Evolutionary conservation across 2,329 filamentous ascomycete genomes (phyloP).

Genomic region (Alternaria novae-zelandiae): DNA sequence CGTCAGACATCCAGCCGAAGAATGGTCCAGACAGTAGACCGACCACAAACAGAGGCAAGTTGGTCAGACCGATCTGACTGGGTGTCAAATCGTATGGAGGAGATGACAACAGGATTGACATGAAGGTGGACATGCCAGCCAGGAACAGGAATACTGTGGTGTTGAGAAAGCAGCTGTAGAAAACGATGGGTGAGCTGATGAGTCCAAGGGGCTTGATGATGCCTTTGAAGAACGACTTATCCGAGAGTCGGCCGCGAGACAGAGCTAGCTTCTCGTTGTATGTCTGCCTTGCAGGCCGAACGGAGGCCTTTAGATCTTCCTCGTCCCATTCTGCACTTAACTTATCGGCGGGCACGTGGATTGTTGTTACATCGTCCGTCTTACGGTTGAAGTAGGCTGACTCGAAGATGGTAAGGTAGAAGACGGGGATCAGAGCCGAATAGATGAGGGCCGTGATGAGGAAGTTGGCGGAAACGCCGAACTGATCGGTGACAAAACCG

Average conservation of each 20-base stretch:
- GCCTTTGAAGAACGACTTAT: slow-evolving; percentile 19
- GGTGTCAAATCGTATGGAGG: slow-evolving; percentile 17
- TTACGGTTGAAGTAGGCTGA: slow-evolving; percentile 16
- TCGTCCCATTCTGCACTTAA: slow-evolving; percentile 12
- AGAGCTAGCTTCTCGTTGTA: slow-evolving; percentile 11
- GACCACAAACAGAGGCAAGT: slow-evolving; percentile 15
- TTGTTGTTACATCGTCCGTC: slow-evolving; percentile 1
- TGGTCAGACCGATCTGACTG: slow-evolving; percentile 19
- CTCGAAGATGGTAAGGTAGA: slow-evolving; percentile 19
- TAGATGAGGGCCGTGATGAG: slow-evolving; percentile 15
- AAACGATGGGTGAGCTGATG: slow-evolving; percentile 13
- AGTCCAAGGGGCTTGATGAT: slow-evolving; percentile 17
- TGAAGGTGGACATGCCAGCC: slow-evolving; percentile 13
- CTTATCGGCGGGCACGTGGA: slow-evolving; percentile 7
- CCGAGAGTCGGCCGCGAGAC: slow-evolving; percentile 8
- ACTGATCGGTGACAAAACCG: slow-evolving; percentile 14
- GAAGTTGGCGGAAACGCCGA: slow-evolving; percentile 17
- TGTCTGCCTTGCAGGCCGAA: not conserved
- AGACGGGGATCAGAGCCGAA: slow-evolving; percentile 6
- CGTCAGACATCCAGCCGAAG: slow-evolving; percentile 19
- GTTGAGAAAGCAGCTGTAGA: slow-evolving; percentile 22
- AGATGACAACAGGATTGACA: slow-evolving; percentile 17
- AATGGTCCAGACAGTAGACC: slow-evolving; percentile 13
- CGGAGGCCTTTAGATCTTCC: slow-evolving; percentile 8
- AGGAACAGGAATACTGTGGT: slow-evolving; percentile 13